Evolutionary conservation across 345 rosid species (phyloP).

Genomic region (Durio zibethinus): DNA sequence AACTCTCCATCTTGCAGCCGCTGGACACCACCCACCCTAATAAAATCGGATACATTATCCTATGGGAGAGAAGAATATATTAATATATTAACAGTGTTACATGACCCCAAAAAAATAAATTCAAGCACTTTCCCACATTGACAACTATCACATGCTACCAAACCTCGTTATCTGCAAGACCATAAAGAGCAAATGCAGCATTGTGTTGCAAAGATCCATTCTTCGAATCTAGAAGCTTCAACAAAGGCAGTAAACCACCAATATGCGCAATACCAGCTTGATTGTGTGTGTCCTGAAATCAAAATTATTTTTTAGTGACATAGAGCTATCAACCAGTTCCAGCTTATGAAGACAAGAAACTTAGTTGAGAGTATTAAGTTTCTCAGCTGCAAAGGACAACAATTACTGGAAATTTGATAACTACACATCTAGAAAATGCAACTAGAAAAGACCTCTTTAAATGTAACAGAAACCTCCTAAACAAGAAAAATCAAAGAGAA

Average conservation of each 20-base stretch:
- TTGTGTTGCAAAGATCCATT: conserved; percentile 98
- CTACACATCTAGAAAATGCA: not conserved
- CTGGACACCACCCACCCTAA: conserved; percentile 95
- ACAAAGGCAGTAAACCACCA: conserved; percentile 85
- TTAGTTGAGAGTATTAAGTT: not conserved
- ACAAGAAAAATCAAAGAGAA: not conserved
- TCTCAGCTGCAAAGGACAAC: not conserved
- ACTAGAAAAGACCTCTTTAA: not conserved
- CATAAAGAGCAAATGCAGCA: conserved; percentile 99
- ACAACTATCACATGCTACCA: conserved; percentile 14
- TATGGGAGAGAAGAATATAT: conserved; percentile 36
- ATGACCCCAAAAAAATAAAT: conserved; percentile 17
- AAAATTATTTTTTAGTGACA: conserved; percentile 10
- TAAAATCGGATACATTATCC: conserved; percentile 97
- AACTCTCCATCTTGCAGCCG: conserved; percentile 96
- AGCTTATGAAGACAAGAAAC: not conserved
- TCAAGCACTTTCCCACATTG: conserved; percentile 17
- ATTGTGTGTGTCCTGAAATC: conserved; percentile 77
- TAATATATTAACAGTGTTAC: conserved; percentile 4
- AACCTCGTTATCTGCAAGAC: conserved; percentile 99
- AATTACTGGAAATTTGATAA: not conserved
- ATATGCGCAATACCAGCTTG: conserved; percentile 96
- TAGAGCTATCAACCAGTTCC: not conserved
- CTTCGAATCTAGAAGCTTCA: conserved; percentile 95
- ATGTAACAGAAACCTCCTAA: not conserved